These are phyloP conservation scores for Cytidiella melzeri DNA, from an alignment of 768 basidiomycete species.

Conservation along the genomic window DNA sequence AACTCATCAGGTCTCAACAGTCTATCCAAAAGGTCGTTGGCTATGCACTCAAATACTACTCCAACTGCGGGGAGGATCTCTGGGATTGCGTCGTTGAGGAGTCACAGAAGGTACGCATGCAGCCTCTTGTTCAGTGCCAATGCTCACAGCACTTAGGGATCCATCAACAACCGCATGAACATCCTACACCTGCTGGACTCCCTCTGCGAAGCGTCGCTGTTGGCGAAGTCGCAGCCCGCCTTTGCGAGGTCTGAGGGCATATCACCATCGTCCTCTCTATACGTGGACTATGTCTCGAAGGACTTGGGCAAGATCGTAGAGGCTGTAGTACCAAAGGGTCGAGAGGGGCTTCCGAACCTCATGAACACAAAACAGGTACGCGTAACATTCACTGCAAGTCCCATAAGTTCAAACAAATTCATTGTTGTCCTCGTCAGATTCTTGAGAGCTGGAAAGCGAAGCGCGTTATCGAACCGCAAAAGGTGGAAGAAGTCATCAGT, in stretches of 20 bases:
- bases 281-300: conserved; percentile 71
- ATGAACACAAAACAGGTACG: conserved; percentile 81
- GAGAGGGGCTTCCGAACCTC: conserved; percentile 82
- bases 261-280: conserved; percentile 41
- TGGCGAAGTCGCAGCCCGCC: conserved; percentile 54
- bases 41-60: conserved; percentile 80
- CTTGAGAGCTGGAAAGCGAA: conserved; percentile 89
- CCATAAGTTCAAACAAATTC: background rate
- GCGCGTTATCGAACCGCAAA: conserved; percentile 74
- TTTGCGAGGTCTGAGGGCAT: conserved; percentile 32
- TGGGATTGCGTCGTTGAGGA: conserved; percentile 94
- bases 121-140: background rate
- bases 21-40: conserved; percentile 86
- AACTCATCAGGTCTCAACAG: conserved; percentile 59
- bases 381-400: background rate
- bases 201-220: conserved; percentile 71
- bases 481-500: conserved; percentile 64
- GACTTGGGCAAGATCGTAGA: conserved; percentile 77
- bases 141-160: conserved; percentile 35
- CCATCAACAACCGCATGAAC: conserved; percentile 89
- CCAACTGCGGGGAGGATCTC: conserved; percentile 82
- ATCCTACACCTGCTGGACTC: conserved; percentile 88
- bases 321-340: conserved; percentile 82
- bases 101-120: conserved; percentile 66
- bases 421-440: conserved; percentile 44